These are phyloP conservation scores for Aspergillus uvarum DNA, from an alignment of 2,329 filamentous ascomycete genomes.

Conservation along the genomic window DNA sequence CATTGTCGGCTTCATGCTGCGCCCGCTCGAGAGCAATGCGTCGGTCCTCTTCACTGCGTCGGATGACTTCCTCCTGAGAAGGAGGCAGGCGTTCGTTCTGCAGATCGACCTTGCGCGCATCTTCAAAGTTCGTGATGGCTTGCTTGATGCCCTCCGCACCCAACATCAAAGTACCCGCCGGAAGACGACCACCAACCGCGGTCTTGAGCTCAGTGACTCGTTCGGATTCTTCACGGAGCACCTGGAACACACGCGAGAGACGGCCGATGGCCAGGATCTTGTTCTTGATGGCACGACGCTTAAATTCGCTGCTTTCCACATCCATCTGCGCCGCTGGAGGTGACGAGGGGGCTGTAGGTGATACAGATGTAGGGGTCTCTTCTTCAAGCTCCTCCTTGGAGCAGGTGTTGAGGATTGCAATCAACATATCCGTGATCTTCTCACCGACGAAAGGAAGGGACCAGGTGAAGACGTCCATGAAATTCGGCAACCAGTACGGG, in stretches of 20 bases:
- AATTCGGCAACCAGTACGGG: constrained; percentile 98
- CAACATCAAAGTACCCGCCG: constrained; percentile 94
- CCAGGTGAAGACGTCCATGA: constrained; percentile 99
- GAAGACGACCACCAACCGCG: constrained; percentile 84
- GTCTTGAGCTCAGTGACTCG: constrained; percentile 97
- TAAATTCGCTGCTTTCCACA: constrained; percentile 86
- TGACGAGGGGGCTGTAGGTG: constrained; percentile 69
- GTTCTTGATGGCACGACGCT: constrained; percentile 97
- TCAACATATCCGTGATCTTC: constrained; percentile 99
- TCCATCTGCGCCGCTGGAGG: constrained; percentile 67
- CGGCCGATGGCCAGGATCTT: constrained; percentile 98
- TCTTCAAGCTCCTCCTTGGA: constrained; percentile 98
- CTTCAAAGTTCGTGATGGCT: constrained; percentile 94
- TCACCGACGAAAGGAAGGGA: constrained; percentile 97
- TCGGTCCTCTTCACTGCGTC: constrained; percentile 77
- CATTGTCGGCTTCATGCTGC: constrained; percentile 84
- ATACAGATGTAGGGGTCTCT: constrained; percentile 73
- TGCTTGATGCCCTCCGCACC: constrained; percentile 98
- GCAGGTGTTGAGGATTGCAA: constrained; percentile 95
- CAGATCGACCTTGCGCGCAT: constrained; percentile 92
- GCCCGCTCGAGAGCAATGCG: constrained; percentile 83
- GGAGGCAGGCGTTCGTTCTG: constrained; percentile 95
- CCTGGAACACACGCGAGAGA: constrained; percentile 96
- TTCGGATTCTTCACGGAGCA: constrained; percentile 95
- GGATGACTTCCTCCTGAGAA: constrained; percentile 84